These are phyloP conservation scores for Geosmithia putterillii DNA, from an alignment of 2,329 filamentous ascomycete genomes.

Conservation along the genomic window DNA sequence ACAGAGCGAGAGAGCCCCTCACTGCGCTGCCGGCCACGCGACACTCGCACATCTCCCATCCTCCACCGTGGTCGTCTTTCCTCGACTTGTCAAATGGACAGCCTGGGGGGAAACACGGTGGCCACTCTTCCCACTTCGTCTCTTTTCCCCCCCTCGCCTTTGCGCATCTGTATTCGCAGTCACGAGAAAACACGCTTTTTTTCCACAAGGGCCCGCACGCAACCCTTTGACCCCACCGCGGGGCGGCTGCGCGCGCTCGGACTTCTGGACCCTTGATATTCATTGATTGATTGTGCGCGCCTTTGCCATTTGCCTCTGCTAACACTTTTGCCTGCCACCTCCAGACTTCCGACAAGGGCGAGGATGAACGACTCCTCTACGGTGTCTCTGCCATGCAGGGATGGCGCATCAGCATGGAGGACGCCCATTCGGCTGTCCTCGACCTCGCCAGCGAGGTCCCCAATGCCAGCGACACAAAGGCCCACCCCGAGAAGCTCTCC, in stretches of 20 bases:
- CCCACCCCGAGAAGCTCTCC: constrained; percentile 63
- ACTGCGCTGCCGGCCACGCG: not conserved
- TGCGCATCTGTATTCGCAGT: not conserved
- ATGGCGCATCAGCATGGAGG: constrained; percentile 99
- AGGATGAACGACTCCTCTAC: constrained; percentile 86
- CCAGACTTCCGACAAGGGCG: constrained; percentile 77
- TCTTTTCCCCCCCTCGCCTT: not conserved
- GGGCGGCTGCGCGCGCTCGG: not conserved
- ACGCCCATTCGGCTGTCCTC: constrained; percentile 81
- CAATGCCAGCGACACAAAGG: constrained; percentile 36
- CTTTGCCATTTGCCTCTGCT: too few species aligned
- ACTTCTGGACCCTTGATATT: not conserved
- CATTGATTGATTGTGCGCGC: not conserved
- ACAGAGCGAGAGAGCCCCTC: not conserved
- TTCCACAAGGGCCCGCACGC: not conserved
- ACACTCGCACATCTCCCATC: not conserved
- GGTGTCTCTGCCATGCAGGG: constrained; percentile 98
- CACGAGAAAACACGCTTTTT: not conserved
- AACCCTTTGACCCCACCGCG: not conserved
- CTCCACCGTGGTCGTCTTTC: not conserved
- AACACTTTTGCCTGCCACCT: constrained; percentile 7
- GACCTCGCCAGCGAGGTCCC: constrained; percentile 46
- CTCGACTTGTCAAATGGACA: not conserved
- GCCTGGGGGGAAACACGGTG: not conserved
- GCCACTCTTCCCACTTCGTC: not conserved